phyloP scores from a whole-genome alignment of 768 basidiomycete species.

The Psilocybe subaeruginosa region DNA sequence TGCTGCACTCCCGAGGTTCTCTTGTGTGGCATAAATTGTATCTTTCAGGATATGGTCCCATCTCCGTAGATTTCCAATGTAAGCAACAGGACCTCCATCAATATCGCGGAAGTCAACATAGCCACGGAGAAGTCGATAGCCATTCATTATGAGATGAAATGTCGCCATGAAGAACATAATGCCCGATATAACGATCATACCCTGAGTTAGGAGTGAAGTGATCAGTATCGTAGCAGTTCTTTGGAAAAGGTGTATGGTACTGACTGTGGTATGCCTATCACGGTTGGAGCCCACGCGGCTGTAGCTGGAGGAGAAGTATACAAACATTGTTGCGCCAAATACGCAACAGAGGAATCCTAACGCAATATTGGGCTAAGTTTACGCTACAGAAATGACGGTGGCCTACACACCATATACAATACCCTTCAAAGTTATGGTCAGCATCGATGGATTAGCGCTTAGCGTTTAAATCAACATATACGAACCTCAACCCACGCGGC shows the following conservation, averaged over 20 bases:
- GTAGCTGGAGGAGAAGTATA: background rate
- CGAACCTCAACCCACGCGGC: background rate
- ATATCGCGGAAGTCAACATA: background rate
- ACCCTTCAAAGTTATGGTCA: background rate
- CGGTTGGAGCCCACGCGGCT: background rate
- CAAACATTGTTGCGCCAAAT: background rate
- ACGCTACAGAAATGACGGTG: too few species aligned
- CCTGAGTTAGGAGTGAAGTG: background rate
- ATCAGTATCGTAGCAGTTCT: background rate
- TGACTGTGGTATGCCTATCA: background rate
- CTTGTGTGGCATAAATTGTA: conserved; percentile 7
- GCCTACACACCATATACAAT: background rate
- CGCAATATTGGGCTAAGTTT: background rate
- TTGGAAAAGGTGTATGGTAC: background rate
- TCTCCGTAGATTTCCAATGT: background rate
- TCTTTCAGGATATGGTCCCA: conserved; percentile 11
- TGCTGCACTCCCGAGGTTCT: conserved; percentile 10
- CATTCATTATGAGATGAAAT: conserved; percentile 5
- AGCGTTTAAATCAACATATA: background rate
- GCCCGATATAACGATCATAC: background rate
- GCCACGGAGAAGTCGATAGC: conserved; percentile 3
- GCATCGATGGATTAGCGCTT: background rate
- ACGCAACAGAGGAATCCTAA: background rate
- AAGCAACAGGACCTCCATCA: background rate
- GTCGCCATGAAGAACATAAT: conserved; percentile 10